Evolutionary conservation across 2,329 filamentous ascomycete species (phyloP), one percentile per base, ranked within the genome.

Genomic region (Verticillium isaacii): DNA sequence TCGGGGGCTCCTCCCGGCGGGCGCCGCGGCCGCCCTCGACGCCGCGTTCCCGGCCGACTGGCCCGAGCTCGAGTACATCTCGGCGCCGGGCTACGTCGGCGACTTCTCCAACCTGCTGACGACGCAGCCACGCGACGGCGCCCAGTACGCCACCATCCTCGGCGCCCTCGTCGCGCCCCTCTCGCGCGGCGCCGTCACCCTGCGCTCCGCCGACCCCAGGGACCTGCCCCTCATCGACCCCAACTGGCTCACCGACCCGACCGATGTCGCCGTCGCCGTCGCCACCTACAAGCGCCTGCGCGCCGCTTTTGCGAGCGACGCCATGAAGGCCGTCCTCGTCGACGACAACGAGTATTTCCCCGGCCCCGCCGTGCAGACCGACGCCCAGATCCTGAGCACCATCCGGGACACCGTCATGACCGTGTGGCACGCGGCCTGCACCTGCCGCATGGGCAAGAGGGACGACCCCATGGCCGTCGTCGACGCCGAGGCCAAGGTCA

Each of bases 211-310:
- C 23, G 69, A 74, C 34, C 75, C 70, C 0, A 32, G n/a, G 57
- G 57, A 50, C 57, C 25, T 50, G 36, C 57, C 57, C 2, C n/a
- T 29, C 5, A 59, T 59, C 58, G 72, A 82, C 63, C 77, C 79
- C 1, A 79, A 79, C 64, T 84, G 76, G 73, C 69, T 84, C 1
- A 70, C 70, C 2, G 71, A 76, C 11, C 73, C 74, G 9, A 70
- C 73, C 1, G 82, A 85, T 50, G 66, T 74, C 29, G 76, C 81
- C 15, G 68, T 83, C 3, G 77, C 75, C 4, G 11, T 74, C 76
- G 0, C 56, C 32, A 68, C 72, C 0, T 79, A 78, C 64, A 77
- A 74, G 58, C 76, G 82, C 3, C 66, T 74, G 0, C 77, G 82
- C 0, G 67, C 78, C 14, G 68, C 74, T 0, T 77, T 72, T 62